These are phyloP conservation scores for Fusarium cicatricum DNA, from an alignment of 2,329 filamentous ascomycete genomes.

Conservation along the genomic window DNA sequence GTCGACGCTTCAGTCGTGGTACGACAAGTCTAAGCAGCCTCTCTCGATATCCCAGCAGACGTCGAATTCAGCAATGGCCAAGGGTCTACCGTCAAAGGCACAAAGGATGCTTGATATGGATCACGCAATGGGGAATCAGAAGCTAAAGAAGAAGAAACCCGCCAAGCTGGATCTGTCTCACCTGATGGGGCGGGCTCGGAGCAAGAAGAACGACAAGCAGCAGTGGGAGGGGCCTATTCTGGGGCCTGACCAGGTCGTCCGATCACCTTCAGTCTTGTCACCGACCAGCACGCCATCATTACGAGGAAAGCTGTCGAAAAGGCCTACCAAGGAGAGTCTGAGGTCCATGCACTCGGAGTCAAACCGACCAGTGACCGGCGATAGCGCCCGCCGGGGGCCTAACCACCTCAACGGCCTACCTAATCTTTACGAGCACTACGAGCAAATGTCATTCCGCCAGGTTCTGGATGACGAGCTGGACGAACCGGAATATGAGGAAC, in stretches of 20 bases:
- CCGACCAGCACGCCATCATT: conserved; percentile 42
- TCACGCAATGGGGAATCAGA: conserved; percentile 35
- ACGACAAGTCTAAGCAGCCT: conserved; percentile 64
- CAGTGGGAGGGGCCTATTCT: conserved; percentile 46
- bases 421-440: conserved; percentile 66
- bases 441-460: conserved; percentile 61
- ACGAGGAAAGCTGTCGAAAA: conserved; percentile 46
- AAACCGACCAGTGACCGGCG: conserved; percentile 38
- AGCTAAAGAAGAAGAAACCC: conserved; percentile 53
- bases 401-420: conserved; percentile 52
- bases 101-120: conserved; percentile 58
- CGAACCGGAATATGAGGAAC: conserved; percentile 20
- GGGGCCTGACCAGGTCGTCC: conserved; percentile 49
- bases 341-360: conserved; percentile 33
- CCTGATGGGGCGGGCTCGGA: conserved; percentile 49
- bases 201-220: conserved; percentile 44
- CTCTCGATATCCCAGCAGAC: conserved; percentile 67
- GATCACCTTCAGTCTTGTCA: conserved; percentile 55
- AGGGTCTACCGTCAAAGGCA: conserved; percentile 59
- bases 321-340: conserved; percentile 50
- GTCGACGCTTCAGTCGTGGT: conserved; percentile 65
- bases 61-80: conserved; percentile 66
- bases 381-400: conserved; percentile 35
- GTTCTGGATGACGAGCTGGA: conserved; percentile 44
- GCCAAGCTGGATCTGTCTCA: conserved; percentile 59